Base-by-base conservation (phyloP, 2,329 filamentous ascomycete species). In the Didymellaceae sp. region DNA sequence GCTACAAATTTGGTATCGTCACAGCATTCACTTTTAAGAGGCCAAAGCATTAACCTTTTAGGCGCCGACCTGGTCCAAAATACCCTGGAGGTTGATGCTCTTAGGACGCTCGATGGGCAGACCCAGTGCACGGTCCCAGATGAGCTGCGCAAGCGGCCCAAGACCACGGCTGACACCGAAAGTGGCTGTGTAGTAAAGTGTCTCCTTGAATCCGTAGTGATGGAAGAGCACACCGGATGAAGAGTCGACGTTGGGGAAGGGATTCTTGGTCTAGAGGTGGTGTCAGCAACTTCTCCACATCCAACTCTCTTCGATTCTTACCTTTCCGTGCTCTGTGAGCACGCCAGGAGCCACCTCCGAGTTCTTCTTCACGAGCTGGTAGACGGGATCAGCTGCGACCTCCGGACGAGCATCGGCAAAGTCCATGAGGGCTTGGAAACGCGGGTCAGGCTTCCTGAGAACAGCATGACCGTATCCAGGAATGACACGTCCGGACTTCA, bases 151-250 rank as follows among this genome's bases (percentile, higher is more conserved):
- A 39, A 99, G 81, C 17, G 94, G 94, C 6, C 94, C 94, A 13
- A 99, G 80, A 44, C 83, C 83, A 72, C 85, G 80, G 72, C 82
- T 85, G 87, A 87, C 85, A 62, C 85, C 85, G 63, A 87, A 87
- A 5, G 84, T 86, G 8, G 84, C 85, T 13, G 85, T 87, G 79
- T 97, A 99, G 81, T 97, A 99, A 9, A 97, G 82, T 0, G 93
- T 96, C 80, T 97, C 91, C 74, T 90, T 88, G 86, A 99, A 96
- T 51, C 93, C 94, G 73, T 96, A 99, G 80, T 97, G 91, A 77
- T 97, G 88, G 85, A 99, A 97, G 39, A 99, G 82, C 5, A 97
- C 92, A 58, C 94, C 94, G 0, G 91, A 96, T 57, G 86, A 88
- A 38, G 89, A 91, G 76, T 99, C 94, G 55, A 99, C 94, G 73